These are phyloP conservation scores for Melampsora medusae DNA, from an alignment of 1,284 basidiomycete species.

Conservation along the genomic window DNA sequence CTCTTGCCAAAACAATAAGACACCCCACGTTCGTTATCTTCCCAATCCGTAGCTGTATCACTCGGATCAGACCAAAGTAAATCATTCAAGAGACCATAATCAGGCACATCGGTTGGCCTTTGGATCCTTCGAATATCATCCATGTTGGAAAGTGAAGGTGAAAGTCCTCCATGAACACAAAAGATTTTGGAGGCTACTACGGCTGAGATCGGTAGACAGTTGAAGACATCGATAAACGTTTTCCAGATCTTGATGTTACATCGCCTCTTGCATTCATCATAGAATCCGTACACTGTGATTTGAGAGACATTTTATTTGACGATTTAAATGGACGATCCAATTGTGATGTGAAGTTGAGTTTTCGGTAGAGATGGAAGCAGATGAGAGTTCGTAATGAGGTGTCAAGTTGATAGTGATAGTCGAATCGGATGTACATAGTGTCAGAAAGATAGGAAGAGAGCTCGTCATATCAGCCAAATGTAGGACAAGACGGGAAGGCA, in stretches of 20 bases:
- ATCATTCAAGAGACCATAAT: constrained; percentile 96
- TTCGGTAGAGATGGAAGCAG: constrained; percentile 41
- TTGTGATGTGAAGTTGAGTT: constrained; percentile 49
- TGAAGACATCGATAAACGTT: constrained; percentile 99
- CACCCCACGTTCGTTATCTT: constrained; percentile 99
- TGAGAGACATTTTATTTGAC: constrained; percentile 16
- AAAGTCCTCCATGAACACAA: constrained; percentile 96
- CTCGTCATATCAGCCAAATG: no score
- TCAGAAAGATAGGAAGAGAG: neutral
- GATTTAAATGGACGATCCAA: constrained; percentile 21
- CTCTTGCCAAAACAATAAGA: constrained; percentile 99
- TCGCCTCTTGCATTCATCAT: constrained; percentile 98
- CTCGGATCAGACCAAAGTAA: constrained; percentile 97
- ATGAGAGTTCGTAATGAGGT: neutral
- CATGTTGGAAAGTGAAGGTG: constrained; percentile 95
- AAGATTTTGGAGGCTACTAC: constrained; percentile 99
- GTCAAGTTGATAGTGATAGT: neutral
- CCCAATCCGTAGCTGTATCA: constrained; percentile 97
- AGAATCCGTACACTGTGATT: constrained; percentile 88
- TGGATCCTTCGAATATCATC: constrained; percentile 98
- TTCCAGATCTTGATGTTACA: constrained; percentile 99
- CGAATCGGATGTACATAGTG: neutral
- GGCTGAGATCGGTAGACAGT: constrained; percentile 95
- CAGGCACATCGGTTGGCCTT: constrained; percentile 97
- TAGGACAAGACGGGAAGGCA: no score